phyloP scores from a whole-genome alignment of 129 eudicot species.

The Pseudognaphalium luteoalbum region DNA sequence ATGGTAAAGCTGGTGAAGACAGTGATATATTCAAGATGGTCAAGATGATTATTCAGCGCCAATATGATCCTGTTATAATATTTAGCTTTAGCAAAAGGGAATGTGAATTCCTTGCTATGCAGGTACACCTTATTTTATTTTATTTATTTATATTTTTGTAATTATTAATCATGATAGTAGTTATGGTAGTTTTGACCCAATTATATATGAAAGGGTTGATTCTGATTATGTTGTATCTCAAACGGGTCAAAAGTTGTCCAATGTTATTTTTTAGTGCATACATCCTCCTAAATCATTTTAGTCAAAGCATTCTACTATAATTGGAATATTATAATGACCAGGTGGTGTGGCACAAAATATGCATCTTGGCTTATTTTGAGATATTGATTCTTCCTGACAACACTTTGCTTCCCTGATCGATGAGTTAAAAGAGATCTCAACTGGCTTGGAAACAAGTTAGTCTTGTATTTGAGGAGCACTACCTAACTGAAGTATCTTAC shows the following conservation, averaged over 20 bases:
- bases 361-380: conserved; percentile 26
- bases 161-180: neutral
- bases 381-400: conserved; percentile 27
- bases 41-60: conserved; percentile 95
- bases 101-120: conserved; percentile 98
- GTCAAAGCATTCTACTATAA: neutral
- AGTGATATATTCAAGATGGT: conserved; percentile 98
- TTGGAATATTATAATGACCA: neutral
- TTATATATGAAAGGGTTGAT: neutral
- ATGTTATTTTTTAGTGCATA: neutral
- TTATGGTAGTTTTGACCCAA: neutral
- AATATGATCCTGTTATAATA: conserved; percentile 94
- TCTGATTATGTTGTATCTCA: neutral
- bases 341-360: conserved; percentile 12
- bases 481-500: too few species aligned
- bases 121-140: conserved; percentile 43
- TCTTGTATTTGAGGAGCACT: too few species aligned
- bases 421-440: neutral
- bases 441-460: too few species aligned
- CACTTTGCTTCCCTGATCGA: conserved; percentile 21
- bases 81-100: conserved; percentile 99
- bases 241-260: neutral
- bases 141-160: neutral
- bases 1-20: conserved; percentile 87
- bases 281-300: neutral